A percentile compares a stretch with the other conserved stretches of the same genome.
Conservation (phyloP, 768 basidiomycete genomes). For the Agrocybe pediades region DNA sequence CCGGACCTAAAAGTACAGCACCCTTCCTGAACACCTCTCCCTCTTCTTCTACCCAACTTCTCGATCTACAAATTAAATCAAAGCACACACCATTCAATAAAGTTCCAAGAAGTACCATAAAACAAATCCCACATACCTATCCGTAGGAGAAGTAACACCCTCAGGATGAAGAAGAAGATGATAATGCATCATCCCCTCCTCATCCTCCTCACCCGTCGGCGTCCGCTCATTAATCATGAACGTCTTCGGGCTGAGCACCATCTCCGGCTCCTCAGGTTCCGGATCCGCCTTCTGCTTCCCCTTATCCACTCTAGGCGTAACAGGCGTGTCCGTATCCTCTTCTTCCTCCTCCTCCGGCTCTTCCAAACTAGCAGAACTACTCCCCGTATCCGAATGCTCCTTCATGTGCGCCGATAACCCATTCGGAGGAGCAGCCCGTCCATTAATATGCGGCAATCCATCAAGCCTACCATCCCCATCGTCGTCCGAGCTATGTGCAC, state of each 20-base stretch:
- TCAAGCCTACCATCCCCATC: conserved; percentile 24
- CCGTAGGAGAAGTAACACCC: conserved; percentile 38
- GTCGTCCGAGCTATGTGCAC: conserved; percentile 11
- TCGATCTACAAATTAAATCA: conserved; percentile 49
- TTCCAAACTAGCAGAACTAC: conserved; percentile 19
- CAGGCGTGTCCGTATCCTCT: conserved; percentile 37
- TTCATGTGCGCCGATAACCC: background rate
- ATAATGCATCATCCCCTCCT: conserved; percentile 29
- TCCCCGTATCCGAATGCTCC: conserved; percentile 14
- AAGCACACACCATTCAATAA: conserved; percentile 5
- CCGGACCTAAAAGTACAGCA: conserved; percentile 72
- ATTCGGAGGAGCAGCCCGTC: conserved; percentile 17
- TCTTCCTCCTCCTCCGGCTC: conserved; percentile 39
- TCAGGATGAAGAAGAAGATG: conserved; percentile 24
- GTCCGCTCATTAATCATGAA: conserved; percentile 41
- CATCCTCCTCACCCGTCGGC: conserved; percentile 59
- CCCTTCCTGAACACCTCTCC: conserved; percentile 97
- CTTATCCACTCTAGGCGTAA: conserved; percentile 73
- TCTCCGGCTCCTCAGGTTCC: conserved; percentile 67
- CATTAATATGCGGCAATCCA: conserved; percentile 26
- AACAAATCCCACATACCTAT: conserved; percentile 50
- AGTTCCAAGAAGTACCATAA: background rate
- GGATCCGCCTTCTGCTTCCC: conserved; percentile 76
- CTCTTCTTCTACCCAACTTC: conserved; percentile 90
- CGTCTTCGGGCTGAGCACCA: conserved; percentile 67